Evolutionary conservation across 768 basidiomycete species (phyloP).

Genomic region (Melanogaster broomeanus): DNA sequence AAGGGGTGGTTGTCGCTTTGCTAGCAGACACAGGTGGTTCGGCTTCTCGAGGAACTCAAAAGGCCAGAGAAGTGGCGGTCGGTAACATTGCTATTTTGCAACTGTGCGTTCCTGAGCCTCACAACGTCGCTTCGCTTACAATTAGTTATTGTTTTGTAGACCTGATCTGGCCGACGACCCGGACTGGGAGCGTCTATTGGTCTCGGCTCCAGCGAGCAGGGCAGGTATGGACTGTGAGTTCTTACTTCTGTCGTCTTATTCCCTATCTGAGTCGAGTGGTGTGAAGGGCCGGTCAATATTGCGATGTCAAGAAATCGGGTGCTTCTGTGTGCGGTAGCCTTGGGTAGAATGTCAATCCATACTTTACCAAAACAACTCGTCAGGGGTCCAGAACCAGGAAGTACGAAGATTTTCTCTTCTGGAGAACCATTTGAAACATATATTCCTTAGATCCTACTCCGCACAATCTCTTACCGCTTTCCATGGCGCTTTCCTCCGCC

Average conservation of each 20-base stretch:
- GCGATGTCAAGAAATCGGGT: slow-evolving; percentile 58
- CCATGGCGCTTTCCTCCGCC: slow-evolving; percentile 36
- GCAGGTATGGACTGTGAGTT: slow-evolving; percentile 54
- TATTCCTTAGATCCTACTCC: slow-evolving; percentile 31
- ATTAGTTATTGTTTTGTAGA: slow-evolving; percentile 35
- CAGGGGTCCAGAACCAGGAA: slow-evolving; percentile 10
- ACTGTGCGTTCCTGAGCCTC: slow-evolving; percentile 40
- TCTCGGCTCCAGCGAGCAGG: slow-evolving; percentile 44
- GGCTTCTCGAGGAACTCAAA: slow-evolving; percentile 32
- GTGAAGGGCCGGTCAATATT: slow-evolving; percentile 58
- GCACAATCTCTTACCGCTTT: slow-evolving; percentile 20
- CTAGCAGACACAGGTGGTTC: slow-evolving; percentile 49
- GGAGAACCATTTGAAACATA: slow-evolving; percentile 11
- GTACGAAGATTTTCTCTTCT: slow-evolving; percentile 11
- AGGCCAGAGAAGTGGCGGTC: slow-evolving; percentile 41
- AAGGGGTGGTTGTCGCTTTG: slow-evolving; percentile 45
- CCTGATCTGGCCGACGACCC: slow-evolving; percentile 52
- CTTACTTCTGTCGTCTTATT: background rate
- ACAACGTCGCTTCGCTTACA: background rate
- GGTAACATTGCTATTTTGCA: slow-evolving; percentile 54
- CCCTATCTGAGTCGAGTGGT: background rate
- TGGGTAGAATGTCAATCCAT: slow-evolving; percentile 45
- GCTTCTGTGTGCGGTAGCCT: slow-evolving; percentile 55
- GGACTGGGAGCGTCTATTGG: slow-evolving; percentile 48
- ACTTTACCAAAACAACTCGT: slow-evolving; percentile 40